A percentile compares a stretch with the other conserved stretches of the same genome.
Evolutionary conservation across 495 filamentous ascomycete genomes (phyloP).

Genomic region (Chlorociboria aeruginascens): DNA sequence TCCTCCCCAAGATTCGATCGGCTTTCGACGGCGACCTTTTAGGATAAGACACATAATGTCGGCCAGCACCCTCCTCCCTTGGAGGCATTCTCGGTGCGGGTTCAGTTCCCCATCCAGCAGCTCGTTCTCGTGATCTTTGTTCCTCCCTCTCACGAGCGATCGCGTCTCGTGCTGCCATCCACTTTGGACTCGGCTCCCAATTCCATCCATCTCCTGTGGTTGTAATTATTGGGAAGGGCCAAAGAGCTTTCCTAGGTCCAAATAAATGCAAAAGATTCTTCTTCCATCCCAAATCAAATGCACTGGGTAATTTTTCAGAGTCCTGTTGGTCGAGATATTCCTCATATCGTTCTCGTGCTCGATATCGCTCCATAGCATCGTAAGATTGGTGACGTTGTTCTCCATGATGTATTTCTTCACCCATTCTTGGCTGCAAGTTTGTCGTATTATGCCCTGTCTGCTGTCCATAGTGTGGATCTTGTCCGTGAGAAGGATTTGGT

Average conservation of each 20-base stretch:
- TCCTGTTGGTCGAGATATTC: conserved; percentile 83
- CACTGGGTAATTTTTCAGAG: conserved; percentile 73
- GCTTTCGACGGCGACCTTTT: conserved; percentile 19
- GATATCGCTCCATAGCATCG: conserved; percentile 58
- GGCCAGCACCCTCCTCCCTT: conserved; percentile 14
- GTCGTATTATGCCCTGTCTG: conserved; percentile 62
- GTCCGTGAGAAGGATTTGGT: neutral
- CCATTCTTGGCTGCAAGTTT: neutral
- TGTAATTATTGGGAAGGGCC: conserved; percentile 71
- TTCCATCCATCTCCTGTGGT: conserved; percentile 88
- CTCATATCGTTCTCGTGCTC: conserved; percentile 63
- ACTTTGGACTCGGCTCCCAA: conserved; percentile 74
- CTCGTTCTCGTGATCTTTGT: conserved; percentile 43
- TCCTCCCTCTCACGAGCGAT: conserved; percentile 45
- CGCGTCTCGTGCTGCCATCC: conserved; percentile 53
- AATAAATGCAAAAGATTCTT: conserved; percentile 78
- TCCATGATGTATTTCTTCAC: neutral
- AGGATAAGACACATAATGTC: conserved; percentile 17
- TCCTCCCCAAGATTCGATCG: conserved; percentile 24
- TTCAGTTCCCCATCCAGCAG: conserved; percentile 40
- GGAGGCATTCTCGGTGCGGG: conserved; percentile 4
- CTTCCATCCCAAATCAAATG: conserved; percentile 78
- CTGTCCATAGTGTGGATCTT: conserved; percentile 51
- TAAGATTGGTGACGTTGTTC: conserved; percentile 32
- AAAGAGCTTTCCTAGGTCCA: conserved; percentile 53